These are phyloP conservation scores for Diversispora epigaea DNA, from an alignment of 192 early-diverging fungal genomes.

Conservation along the genomic window DNA sequence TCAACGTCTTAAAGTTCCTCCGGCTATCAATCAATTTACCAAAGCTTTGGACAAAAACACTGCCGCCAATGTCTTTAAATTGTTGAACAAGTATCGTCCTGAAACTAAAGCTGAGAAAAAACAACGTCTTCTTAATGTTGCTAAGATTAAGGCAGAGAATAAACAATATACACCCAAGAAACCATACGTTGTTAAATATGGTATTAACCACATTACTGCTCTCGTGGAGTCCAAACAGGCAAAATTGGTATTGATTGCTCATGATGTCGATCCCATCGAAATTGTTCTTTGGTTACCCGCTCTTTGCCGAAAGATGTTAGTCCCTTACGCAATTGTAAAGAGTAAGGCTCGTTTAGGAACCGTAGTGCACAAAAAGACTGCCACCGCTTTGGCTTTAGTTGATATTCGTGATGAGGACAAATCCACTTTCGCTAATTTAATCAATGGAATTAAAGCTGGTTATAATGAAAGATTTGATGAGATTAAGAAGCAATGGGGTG, in stretches of 20 bases:
- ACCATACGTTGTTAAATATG: conserved; percentile 97
- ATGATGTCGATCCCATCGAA: conserved; percentile 99
- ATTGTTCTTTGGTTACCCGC: conserved; percentile 98
- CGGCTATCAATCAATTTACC: conserved; percentile 99
- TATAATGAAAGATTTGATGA: conserved; percentile 95
- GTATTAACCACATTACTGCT: conserved; percentile 99
- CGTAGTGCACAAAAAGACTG: conserved; percentile 99
- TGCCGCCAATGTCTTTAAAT: conserved; percentile 97
- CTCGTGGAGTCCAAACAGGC: conserved; percentile 99
- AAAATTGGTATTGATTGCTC: conserved; percentile 96
- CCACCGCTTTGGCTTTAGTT: conserved; percentile 92
- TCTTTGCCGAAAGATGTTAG: conserved; percentile 99
- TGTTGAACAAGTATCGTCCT: conserved; percentile 98
- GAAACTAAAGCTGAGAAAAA: conserved; percentile 98
- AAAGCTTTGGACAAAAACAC: conserved; percentile 98
- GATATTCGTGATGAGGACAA: conserved; percentile 97
- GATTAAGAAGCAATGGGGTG: conserved; percentile 93
- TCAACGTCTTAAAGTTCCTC: conserved; percentile 99
- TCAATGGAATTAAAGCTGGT: conserved; percentile 92
- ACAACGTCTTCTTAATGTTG: conserved; percentile 83
- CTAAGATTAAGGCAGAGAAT: conserved; percentile 84
- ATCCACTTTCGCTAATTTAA: conserved; percentile 78
- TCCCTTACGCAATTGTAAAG: conserved; percentile 99
- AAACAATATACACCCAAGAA: conserved; percentile 89
- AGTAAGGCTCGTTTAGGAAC: conserved; percentile 97